These are phyloP conservation scores for Aspergillus ochraceus DNA, from an alignment of 2,329 filamentous ascomycete genomes.

Conservation along the genomic window DNA sequence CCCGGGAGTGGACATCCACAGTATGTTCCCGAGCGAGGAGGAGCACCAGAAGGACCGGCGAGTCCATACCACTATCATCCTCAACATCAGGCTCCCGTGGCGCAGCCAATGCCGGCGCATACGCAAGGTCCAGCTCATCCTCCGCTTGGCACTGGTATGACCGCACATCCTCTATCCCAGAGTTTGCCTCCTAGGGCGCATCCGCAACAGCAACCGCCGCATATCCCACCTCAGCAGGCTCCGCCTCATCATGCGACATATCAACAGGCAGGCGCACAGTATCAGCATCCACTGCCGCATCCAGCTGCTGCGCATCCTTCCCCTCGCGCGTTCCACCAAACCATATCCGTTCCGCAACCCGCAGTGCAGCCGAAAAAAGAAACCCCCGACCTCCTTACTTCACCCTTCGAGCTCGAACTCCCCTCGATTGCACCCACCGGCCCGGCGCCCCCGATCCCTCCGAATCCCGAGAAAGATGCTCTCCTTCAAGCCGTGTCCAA, in stretches of 20 bases:
- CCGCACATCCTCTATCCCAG: conserved; percentile 11
- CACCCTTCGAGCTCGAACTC: conserved; percentile 61
- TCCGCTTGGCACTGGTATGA: conserved; percentile 12
- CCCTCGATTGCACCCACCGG: conserved; percentile 44
- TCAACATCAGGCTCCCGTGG: conserved; percentile 15
- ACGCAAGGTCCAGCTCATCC: conserved; percentile 18
- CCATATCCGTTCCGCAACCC: conserved; percentile 17
- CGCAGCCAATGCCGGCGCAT: conserved; percentile 16
- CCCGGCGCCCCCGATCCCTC: conserved; percentile 81
- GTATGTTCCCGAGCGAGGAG: conserved; percentile 30
- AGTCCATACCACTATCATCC: conserved; percentile 13
- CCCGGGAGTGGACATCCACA: conserved; percentile 20
- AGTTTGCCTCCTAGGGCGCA: conserved; percentile 11
- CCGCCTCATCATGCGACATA: conserved; percentile 25
- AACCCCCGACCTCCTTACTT: conserved; percentile 60
- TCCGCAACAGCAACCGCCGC: conserved; percentile 18
- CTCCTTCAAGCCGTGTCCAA: conserved; percentile 74
- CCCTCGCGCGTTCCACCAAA: conserved; percentile 25
- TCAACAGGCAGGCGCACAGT: conserved; percentile 22
- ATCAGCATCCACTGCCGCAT: conserved; percentile 31
- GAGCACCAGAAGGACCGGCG: conserved; percentile 17
- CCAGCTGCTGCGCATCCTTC: conserved; percentile 15
- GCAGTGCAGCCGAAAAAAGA: conserved; percentile 33
- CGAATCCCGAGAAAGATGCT: conserved; percentile 92
- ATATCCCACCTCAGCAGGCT: conserved; percentile 21